phyloP scores from a whole-genome alignment of 306 rosid genomes.

The Quercus variabilis region DNA sequence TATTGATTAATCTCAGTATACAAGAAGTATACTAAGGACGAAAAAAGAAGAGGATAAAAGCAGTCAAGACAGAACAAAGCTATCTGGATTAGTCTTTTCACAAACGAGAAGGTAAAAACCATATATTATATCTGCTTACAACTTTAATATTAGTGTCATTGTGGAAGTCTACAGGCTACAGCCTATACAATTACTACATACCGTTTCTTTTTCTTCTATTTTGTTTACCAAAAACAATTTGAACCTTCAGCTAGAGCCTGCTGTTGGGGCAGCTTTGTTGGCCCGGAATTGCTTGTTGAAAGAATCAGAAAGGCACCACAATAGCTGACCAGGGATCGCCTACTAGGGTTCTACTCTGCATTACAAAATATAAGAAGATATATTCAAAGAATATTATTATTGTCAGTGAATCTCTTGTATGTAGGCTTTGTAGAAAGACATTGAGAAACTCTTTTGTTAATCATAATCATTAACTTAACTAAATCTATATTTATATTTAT shows the following conservation, averaged over 20 bases:
- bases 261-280: conserved; percentile 87
- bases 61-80: too few species aligned
- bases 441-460: too few species aligned
- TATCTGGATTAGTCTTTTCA: background rate
- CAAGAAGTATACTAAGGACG: too few species aligned
- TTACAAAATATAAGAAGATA: background rate
- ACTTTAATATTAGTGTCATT: background rate
- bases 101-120: background rate
- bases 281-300: conserved; percentile 79
- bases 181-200: background rate
- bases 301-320: conserved; percentile 39
- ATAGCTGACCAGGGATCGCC: conserved; percentile 22
- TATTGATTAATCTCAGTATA: too few species aligned
- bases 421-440: too few species aligned
- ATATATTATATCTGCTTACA: background rate
- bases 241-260: conserved; percentile 73
- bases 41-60: too few species aligned
- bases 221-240: background rate
- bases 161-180: background rate
- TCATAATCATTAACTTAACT: too few species aligned
- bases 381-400: background rate
- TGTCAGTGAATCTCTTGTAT: background rate
- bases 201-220: background rate
- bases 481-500: too few species aligned
- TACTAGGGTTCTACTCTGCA: background rate